Conservation (phyloP, 2,329 filamentous ascomycete genomes). For the Furcasterigmium furcatum region DNA sequence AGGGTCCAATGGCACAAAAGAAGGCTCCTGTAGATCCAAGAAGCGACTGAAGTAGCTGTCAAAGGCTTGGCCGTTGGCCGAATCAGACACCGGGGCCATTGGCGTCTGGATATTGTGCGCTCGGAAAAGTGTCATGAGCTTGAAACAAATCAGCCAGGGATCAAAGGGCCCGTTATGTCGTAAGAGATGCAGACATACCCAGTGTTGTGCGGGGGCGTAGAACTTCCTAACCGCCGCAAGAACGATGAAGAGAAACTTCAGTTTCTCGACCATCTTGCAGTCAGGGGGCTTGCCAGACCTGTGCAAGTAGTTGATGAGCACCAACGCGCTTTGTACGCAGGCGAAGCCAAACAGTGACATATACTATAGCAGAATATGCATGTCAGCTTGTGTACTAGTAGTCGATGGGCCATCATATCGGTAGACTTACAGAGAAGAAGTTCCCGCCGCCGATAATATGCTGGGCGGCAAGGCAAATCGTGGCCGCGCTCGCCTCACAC, state of each 20-base stretch:
- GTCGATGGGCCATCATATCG: too few relatives aligned
- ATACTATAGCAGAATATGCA: background rate
- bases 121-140: background rate
- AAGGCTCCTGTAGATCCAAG: background rate
- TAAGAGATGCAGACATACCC: background rate
- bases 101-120: background rate
- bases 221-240: slow-evolving; percentile 1
- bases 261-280: background rate
- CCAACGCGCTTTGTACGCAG: background rate
- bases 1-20: background rate
- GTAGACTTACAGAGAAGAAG: background rate
- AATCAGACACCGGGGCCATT: background rate
- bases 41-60: background rate
- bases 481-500: background rate
- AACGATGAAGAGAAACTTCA: background rate
- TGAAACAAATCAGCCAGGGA: background rate
- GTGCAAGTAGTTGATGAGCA: background rate
- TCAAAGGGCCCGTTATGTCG: too few relatives aligned
- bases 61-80: too few relatives aligned
- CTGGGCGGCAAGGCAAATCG: background rate
- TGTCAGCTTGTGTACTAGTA: background rate
- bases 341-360: background rate
- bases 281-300: background rate
- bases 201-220: background rate
- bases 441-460: background rate